These are phyloP conservation scores for Tilletia horrida DNA, from an alignment of 1,284 basidiomycete genomes.

Conservation along the genomic window DNA sequence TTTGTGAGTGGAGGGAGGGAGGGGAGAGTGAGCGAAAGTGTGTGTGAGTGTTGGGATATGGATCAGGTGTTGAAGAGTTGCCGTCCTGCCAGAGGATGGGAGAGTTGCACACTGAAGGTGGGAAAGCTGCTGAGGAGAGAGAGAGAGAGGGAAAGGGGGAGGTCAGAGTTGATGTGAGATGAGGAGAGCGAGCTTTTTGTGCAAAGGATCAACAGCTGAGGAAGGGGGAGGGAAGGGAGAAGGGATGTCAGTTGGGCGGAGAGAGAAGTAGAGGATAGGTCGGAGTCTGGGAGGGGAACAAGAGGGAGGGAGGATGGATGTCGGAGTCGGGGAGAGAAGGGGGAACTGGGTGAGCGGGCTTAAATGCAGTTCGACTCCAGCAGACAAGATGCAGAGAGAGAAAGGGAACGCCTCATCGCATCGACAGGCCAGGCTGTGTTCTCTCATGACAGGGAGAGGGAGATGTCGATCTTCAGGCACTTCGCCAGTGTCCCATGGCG, in stretches of 20 bases:
- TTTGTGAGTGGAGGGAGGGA: neutral
- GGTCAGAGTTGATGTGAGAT: too few species aligned
- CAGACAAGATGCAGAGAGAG: too few species aligned
- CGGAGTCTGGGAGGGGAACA: neutral
- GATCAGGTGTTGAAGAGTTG: constrained; percentile 2
- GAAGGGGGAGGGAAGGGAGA: neutral
- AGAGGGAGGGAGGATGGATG: neutral
- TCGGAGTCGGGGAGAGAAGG: neutral
- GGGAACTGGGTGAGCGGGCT: neutral
- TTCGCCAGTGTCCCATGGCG: neutral
- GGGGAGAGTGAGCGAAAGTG: neutral
- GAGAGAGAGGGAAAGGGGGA: neutral
- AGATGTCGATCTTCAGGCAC: neutral
- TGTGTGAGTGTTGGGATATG: neutral
- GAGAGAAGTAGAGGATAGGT: neutral
- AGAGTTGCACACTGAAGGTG: neutral
- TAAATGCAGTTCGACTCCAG: neutral
- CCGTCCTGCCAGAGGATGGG: constrained; percentile 14
- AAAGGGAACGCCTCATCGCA: too few species aligned
- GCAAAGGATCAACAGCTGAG: neutral
- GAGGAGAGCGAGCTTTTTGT: neutral
- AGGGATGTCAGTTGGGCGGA: neutral
- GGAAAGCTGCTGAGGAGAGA: neutral
- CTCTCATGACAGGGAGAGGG: too few species aligned
- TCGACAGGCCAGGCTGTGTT: too few species aligned